Base-by-base conservation (phyloP, 306 rosid genomes). In the Malus sieversii region DNA sequence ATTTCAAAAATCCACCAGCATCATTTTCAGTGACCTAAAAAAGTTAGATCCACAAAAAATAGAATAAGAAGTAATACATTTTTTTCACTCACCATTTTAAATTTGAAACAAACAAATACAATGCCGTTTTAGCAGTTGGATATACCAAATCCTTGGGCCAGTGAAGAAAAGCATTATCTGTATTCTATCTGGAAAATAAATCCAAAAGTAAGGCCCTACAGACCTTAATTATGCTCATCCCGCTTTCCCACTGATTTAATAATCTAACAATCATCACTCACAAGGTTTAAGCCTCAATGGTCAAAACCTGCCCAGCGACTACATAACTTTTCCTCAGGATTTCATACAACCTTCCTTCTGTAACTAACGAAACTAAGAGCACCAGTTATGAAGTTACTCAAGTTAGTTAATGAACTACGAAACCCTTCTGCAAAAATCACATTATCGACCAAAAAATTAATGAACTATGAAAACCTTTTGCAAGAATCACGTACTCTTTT, bases 1-100 rank as follows among this genome's bases (percentile, higher is more conserved):
- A 88, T 82, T 94, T 94, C 87, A 91, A 81, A 86, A 90, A 90
- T 20, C 97, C 97, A 61, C 81, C 88, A 62, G 79, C 87, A 6
- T 63, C 81, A 65, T 72, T 76, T 80, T 77, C 87, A 35, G 45
- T 75, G 78, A 72, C 87, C 98, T 94, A 73, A 76, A 75, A 76
- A 79, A 19, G 60, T 67, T 67, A 30, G 51, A 78, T 68, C 51
- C 70, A 38, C 40, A 19, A 55, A 42, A 38, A 30, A 66, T 58
- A 30, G 6, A 29, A 80, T 23, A 52, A 80, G 18, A 60, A 62
- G 61, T 58, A 67, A n/a, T 74, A 70, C 77, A 76, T 74, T 33
- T 76, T 76, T 62, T 71, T 20, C 70, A 63, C 68, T 74, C 57
- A 46, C 29, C 27, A 25, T 33, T 48, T 4, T 53, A 35, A 53